These are phyloP conservation scores for Avena atlantica DNA, from an alignment of 176 grass and related monocot species.

Conservation along the genomic window DNA sequence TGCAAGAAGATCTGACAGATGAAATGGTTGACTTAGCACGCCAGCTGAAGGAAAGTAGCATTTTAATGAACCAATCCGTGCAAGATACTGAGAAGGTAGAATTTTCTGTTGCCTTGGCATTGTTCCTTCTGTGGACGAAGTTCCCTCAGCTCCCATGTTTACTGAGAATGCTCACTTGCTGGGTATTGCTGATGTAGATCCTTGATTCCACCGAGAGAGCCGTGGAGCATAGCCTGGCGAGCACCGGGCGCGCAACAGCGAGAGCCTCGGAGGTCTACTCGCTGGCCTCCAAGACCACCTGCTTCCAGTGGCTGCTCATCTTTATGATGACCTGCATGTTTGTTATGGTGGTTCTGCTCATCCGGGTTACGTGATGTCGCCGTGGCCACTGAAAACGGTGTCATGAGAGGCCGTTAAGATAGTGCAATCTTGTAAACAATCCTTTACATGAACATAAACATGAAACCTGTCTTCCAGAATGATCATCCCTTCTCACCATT, in stretches of 20 bases:
- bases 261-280: constrained; percentile 70
- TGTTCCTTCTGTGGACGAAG: not conserved
- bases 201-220: constrained; percentile 83
- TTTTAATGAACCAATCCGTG: constrained; percentile 84
- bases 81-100: constrained; percentile 76
- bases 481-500: not conserved
- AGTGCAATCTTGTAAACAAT: not conserved
- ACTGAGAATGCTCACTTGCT: constrained; percentile 15
- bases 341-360: constrained; percentile 91
- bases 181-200: constrained; percentile 46
- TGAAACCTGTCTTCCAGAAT: not conserved
- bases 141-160: not conserved
- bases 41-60: constrained; percentile 83
- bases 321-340: constrained; percentile 86
- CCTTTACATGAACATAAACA: not conserved
- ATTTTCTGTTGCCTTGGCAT: constrained; percentile 8
- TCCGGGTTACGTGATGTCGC: constrained; percentile 65
- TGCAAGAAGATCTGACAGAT: constrained; percentile 94
- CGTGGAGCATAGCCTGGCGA: constrained; percentile 86
- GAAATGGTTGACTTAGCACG: constrained; percentile 89
- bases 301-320: constrained; percentile 91
- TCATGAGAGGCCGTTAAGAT: not conserved
- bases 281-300: constrained; percentile 76
- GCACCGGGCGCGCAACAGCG: constrained; percentile 61
- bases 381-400: not conserved